Percentiles rank a stretch among this genome's conserved stretches.
These are phyloP conservation scores for Leonotis leonurus DNA, from an alignment of 257 asterid genomes.

Conservation along the genomic window DNA sequence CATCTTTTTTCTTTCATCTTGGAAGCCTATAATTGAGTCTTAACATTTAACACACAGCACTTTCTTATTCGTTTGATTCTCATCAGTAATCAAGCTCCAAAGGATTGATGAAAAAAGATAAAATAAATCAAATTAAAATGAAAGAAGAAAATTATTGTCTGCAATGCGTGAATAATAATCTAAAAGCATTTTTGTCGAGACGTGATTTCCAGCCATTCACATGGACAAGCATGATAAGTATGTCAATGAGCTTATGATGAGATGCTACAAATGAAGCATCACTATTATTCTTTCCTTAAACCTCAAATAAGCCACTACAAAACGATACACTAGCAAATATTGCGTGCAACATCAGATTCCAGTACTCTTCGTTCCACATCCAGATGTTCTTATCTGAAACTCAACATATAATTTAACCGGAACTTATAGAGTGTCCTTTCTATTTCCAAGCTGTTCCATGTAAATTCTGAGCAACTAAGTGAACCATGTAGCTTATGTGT, in stretches of 20 bases:
- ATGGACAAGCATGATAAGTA: neutral
- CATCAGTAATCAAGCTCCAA: neutral
- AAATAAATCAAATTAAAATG: no score
- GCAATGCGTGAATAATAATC: neutral
- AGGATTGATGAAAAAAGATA: neutral
- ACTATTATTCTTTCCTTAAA: neutral
- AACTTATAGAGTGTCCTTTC: neutral
- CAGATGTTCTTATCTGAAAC: neutral
- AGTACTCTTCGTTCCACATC: neutral
- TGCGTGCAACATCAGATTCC: neutral
- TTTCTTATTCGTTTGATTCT: neutral
- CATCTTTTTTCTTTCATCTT: neutral
- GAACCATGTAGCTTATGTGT: neutral
- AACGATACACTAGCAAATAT: neutral
- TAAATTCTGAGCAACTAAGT: neutral
- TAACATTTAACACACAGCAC: neutral
- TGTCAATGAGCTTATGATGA: neutral
- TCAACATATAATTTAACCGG: neutral
- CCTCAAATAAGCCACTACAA: neutral
- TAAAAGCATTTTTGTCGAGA: neutral
- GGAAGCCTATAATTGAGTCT: neutral
- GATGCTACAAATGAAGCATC: neutral
- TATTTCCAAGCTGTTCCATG: neutral
- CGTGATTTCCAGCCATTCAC: neutral
- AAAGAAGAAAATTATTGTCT: neutral